These are phyloP conservation scores for Elymus sibiricus DNA, from an alignment of 176 grass and related monocot species.

Conservation along the genomic window DNA sequence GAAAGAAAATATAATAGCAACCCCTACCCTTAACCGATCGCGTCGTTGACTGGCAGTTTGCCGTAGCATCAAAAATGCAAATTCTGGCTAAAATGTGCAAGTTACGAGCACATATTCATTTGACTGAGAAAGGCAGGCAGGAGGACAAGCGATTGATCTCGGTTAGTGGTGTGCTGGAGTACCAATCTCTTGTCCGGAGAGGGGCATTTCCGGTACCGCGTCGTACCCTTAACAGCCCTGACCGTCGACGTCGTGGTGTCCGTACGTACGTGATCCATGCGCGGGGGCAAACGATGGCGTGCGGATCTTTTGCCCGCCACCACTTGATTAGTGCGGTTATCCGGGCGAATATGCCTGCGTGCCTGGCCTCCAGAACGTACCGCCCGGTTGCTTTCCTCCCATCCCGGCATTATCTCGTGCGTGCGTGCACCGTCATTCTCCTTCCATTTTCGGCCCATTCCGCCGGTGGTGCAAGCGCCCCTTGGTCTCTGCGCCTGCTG, in stretches of 20 bases:
- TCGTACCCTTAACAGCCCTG: neutral
- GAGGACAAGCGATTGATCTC: no score
- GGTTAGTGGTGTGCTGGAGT: no score
- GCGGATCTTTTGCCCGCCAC: neutral
- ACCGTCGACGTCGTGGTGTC: neutral
- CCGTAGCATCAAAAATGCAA: no score
- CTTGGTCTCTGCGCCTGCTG: neutral
- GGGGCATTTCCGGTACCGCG: no score
- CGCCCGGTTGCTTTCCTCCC: neutral
- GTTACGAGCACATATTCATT: no score
- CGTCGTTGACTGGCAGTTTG: no score
- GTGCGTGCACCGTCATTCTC: neutral
- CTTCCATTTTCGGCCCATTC: neutral
- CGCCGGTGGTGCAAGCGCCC: neutral
- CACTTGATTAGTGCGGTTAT: neutral
- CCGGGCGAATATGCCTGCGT: slow-evolving; percentile 25
- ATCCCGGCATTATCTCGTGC: neutral
- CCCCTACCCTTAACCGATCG: no score
- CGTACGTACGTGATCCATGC: neutral
- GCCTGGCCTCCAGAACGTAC: neutral
- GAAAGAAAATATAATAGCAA: no score
- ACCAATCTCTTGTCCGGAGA: no score
- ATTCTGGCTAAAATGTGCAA: no score
- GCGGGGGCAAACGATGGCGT: neutral
- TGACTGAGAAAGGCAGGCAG: no score